Evolutionary conservation across 306 rosid species (phyloP), one percentile per base, ranked within the genome.

Genomic region (Casuarina cunninghamiana): DNA sequence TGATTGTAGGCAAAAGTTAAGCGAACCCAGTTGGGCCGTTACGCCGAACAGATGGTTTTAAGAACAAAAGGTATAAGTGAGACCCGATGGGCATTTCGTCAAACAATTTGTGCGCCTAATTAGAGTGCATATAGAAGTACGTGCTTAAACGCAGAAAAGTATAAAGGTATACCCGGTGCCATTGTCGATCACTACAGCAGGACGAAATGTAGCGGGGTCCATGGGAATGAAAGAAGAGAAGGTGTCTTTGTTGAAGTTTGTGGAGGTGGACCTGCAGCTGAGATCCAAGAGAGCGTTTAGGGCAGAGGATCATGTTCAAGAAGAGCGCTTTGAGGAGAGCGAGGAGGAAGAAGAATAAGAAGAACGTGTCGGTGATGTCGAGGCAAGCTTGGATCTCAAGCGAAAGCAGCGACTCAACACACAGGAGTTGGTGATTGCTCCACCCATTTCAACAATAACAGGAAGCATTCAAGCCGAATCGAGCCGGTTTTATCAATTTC

Each of bases 141-240:
- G 58, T 11, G 9, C 6, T 32, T 3, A 74, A 43, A 10, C 17
- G 19, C 3, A 78, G 16, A 53, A 9, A 7, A 0, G n/a, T n/a
- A 66, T 41, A 57, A n/a, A 51, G 53, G 35, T 21, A 37, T 85
- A 96, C 99, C 99, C 99, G 80, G 97, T 91, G 88, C 99, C 99
- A 73, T 85, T 96, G 85, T 96, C 99, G 77, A 93, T 87, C 15
- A 96, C 99, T 70, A 96, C 97, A 79, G 99, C 96, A 16, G 98
- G 97, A 77, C 99, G 97, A 83, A 94, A 87, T 39, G 92, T 78
- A 83, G 97, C 90, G 39, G 93, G 93, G 92, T 96, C 99, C 99
- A 96, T 95, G 71, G 82, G 87, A 76, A 82, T 71, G 66, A 66
- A 76, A 45, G 35, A 65, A 71, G 70, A 78, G 43, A 13, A 2